Conservation (phyloP, 352 stramenopile genomes). For the Phytophthora idaei region DNA sequence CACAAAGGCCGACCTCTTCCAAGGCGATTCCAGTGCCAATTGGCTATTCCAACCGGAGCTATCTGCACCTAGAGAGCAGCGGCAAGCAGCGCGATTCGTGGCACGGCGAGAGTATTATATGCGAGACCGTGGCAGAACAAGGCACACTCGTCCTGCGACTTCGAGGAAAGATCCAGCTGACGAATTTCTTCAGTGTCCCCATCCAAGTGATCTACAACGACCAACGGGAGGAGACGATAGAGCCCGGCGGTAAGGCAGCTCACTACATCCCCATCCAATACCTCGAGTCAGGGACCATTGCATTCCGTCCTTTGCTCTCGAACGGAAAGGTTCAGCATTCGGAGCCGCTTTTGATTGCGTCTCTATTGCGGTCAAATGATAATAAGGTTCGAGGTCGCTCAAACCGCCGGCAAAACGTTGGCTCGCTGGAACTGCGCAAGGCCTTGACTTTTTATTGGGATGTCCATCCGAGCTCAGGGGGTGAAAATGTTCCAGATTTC, state of each 20-base stretch:
- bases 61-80: constrained; percentile 78
- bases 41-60: constrained; percentile 86
- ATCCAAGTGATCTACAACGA: constrained; percentile 85
- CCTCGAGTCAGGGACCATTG: constrained; percentile 69
- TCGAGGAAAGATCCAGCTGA: constrained; percentile 78
- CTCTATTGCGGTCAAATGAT: constrained; percentile 55
- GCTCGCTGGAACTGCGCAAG: constrained; percentile 62
- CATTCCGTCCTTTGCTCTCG: constrained; percentile 67
- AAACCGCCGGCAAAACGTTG: constrained; percentile 50
- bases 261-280: constrained; percentile 87
- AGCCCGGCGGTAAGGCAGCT: constrained; percentile 46
- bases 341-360: constrained; percentile 58
- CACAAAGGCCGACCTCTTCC: constrained; percentile 36
- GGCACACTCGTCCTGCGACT: constrained; percentile 82
- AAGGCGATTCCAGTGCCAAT: constrained; percentile 89
- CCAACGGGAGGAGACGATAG: constrained; percentile 56
- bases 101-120: constrained; percentile 84
- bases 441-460: constrained; percentile 85
- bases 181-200: constrained; percentile 72
- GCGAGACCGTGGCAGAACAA: constrained; percentile 85
- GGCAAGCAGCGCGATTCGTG: constrained; percentile 65
- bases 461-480: constrained; percentile 43
- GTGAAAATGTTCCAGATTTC: constrained; percentile 17
- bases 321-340: constrained; percentile 70
- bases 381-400: constrained; percentile 26